phyloP scores from a whole-genome alignment of 202 grass and related monocot genomes.

The Cymbopogon flexuosus region DNA sequence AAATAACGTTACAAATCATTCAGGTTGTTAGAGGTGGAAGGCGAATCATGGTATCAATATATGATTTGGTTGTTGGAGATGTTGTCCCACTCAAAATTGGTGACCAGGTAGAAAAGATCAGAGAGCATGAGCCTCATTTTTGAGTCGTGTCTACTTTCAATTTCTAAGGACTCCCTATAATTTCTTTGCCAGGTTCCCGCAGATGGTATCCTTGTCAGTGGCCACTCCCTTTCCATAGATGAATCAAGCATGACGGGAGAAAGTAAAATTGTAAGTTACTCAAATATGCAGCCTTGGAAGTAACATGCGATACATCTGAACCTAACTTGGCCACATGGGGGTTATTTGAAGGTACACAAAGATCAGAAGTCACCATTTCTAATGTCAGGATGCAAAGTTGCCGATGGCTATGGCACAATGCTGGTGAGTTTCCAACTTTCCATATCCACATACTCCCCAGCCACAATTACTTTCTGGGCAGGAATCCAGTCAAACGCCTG shows the following conservation, averaged over 20 bases:
- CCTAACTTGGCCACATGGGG: constrained; percentile 19
- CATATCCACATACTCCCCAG: background rate
- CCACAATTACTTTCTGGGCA: background rate
- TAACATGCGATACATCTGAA: constrained; percentile 1
- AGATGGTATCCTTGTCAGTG: constrained; percentile 80
- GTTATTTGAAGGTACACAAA: constrained; percentile 60
- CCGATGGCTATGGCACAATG: constrained; percentile 89
- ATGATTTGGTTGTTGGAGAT: constrained; percentile 87
- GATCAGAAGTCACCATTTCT: constrained; percentile 82
- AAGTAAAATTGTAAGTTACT: constrained; percentile 84
- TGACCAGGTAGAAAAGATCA: constrained; percentile 64
- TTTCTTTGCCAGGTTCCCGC: constrained; percentile 69
- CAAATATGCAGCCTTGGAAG: background rate
- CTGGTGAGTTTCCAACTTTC: constrained; percentile 75
- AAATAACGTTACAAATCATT: background rate
- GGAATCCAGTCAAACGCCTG: background rate
- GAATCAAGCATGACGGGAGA: constrained; percentile 98
- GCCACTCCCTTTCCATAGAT: constrained; percentile 87
- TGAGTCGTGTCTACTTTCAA: background rate
- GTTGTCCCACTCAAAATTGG: constrained; percentile 90
- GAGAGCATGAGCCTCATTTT: constrained; percentile 20
- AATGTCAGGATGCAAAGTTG: constrained; percentile 98
- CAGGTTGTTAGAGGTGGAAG: constrained; percentile 85
- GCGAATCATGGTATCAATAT: constrained; percentile 77
- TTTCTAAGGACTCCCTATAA: background rate